A percentile compares a stretch with the other conserved stretches of the same genome.
Evolutionary conservation across 176 grass and related monocot genomes (phyloP).

Genomic region (Alloteropsis semialata): DNA sequence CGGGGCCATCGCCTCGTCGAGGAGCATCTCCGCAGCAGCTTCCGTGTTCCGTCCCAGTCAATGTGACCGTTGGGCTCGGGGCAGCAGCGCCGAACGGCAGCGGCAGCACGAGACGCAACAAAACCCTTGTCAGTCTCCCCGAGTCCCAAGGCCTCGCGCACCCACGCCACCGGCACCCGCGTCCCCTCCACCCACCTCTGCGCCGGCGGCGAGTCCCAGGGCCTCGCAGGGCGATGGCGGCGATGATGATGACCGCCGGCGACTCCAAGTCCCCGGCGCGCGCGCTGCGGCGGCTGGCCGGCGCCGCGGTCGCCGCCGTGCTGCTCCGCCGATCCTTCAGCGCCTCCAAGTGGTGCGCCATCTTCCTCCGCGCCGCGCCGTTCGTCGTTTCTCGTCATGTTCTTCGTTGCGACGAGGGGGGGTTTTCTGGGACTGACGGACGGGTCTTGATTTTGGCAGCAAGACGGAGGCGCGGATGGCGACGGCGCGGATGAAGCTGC

Average conservation of each 20-base stretch:
- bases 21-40: slow-evolving; percentile 16
- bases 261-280: slow-evolving; percentile 38
- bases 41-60: background rate
- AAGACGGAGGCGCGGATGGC: slow-evolving; percentile 94
- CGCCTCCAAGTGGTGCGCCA: slow-evolving; percentile 65
- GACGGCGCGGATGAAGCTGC: slow-evolving; percentile 81
- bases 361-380: background rate
- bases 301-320: slow-evolving; percentile 43
- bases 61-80: slow-evolving; percentile 49
- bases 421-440: background rate
- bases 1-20: slow-evolving; percentile 23
- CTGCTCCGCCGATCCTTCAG: slow-evolving; percentile 65
- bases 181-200: background rate
- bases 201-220: background rate
- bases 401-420: background rate
- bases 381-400: background rate
- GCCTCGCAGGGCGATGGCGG: background rate
- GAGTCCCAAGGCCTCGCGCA: slow-evolving; percentile 14
- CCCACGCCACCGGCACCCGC: background rate
- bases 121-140: slow-evolving; percentile 12
- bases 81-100: background rate
- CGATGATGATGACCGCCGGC: slow-evolving; percentile 36
- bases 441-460: slow-evolving; percentile 8
- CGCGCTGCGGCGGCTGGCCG: slow-evolving; percentile 35
- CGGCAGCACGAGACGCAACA: background rate